These are phyloP conservation scores for Leptographium radiaticola DNA, from an alignment of 2,329 filamentous ascomycete species.

Conservation along the genomic window DNA sequence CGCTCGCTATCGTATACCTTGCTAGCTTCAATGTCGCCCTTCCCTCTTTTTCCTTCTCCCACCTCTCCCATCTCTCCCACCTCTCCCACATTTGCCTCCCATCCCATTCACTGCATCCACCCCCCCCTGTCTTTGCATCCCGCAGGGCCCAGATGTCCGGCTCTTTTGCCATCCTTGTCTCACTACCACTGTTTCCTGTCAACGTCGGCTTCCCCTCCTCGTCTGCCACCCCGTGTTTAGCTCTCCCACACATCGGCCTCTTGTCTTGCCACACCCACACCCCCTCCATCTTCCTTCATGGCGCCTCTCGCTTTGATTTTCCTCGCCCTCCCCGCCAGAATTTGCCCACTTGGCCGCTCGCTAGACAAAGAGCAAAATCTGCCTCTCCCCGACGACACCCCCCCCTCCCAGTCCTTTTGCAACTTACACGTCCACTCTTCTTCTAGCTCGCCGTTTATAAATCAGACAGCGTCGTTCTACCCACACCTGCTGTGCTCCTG, in stretches of 20 bases:
- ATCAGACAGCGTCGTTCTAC: not conserved
- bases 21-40: not conserved
- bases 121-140: not conserved
- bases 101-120: slow-evolving; percentile 6
- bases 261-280: not conserved
- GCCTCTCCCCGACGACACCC: too few species aligned
- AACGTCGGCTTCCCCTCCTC: not conserved
- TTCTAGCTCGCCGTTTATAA: not conserved
- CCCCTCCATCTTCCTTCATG: not conserved
- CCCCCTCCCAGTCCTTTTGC: not conserved
- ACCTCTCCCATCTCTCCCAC: not conserved
- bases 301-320: not conserved
- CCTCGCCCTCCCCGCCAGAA: not conserved
- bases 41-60: not conserved
- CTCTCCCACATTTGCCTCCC: slow-evolving; percentile 11
- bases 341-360: not conserved
- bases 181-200: not conserved
- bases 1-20: not conserved
- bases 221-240: not conserved
- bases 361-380: not conserved
- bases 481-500: not conserved
- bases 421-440: not conserved
- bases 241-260: not conserved
- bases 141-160: not conserved
- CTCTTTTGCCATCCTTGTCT: not conserved